Conservation (phyloP, 1,284 basidiomycete genomes). For the Cystobasidium sp. region DNA sequence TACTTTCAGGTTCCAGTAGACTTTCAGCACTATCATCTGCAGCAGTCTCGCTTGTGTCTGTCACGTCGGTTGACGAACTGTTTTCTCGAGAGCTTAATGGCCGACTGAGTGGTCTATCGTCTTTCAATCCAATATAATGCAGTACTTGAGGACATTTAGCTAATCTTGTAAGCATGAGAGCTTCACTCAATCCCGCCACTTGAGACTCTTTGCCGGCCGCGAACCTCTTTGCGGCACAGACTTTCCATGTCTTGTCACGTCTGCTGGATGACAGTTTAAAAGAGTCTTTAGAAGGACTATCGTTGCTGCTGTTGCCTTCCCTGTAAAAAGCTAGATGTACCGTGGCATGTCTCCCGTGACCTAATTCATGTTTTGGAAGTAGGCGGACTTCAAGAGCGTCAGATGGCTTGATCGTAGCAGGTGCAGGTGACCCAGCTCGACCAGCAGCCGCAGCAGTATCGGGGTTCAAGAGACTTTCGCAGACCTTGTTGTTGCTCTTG, state of each 20-base stretch:
- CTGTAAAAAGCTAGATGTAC: slow-evolving; percentile 59
- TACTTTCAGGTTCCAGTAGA: too few species aligned
- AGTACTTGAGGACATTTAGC: slow-evolving; percentile 19
- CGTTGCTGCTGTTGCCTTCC: slow-evolving; percentile 15
- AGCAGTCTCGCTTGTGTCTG: not conserved
- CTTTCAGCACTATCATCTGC: too few species aligned
- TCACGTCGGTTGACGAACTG: slow-evolving; percentile 9
- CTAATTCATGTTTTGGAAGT: slow-evolving; percentile 56
- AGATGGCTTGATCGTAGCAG: slow-evolving; percentile 18
- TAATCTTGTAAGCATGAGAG: slow-evolving; percentile 60
- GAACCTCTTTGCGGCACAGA: slow-evolving; percentile 60
- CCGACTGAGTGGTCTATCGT: slow-evolving; percentile 40
- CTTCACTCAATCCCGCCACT: slow-evolving; percentile 60
- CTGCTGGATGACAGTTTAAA: slow-evolving; percentile 9
- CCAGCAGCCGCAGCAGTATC: not conserved
- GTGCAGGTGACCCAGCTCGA: not conserved
- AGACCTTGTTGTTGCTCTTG: not conserved
- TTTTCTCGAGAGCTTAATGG: slow-evolving; percentile 42
- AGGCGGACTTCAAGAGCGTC: slow-evolving; percentile 53
- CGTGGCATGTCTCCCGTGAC: slow-evolving; percentile 59
- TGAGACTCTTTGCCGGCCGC: slow-evolving; percentile 59
- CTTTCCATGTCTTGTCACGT: slow-evolving; percentile 53
- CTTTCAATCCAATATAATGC: slow-evolving; percentile 34
- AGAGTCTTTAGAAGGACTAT: slow-evolving; percentile 8
- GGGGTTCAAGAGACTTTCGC: not conserved